Evolutionary conservation across 108 stramenopile species (phyloP).

Genomic region (Craspedostauros australis): DNA sequence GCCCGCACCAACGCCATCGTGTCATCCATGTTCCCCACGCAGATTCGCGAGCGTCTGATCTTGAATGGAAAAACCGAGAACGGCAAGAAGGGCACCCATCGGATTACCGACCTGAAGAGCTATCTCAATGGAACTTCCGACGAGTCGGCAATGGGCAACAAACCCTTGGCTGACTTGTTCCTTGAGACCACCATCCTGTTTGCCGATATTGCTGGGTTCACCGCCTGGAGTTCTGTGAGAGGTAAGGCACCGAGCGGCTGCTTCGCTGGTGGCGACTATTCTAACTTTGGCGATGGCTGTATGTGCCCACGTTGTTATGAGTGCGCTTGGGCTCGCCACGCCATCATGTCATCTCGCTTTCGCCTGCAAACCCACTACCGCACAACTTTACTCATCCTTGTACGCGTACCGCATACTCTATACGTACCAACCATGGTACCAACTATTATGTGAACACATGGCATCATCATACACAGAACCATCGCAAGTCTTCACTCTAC

Average conservation of each 20-base stretch:
- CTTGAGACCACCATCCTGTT: constrained; percentile 43
- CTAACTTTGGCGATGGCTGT: too few species aligned
- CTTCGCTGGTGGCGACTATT: too few species aligned
- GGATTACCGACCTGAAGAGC: not conserved
- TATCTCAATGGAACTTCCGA: not conserved
- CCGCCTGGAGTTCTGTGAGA: constrained; percentile 9
- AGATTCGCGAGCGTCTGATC: constrained; percentile 32
- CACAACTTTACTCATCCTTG: too few species aligned
- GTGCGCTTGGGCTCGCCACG: too few species aligned
- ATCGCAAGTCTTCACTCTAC: constrained; percentile 38
- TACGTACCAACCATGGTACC: too few species aligned
- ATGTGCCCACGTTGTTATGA: too few species aligned
- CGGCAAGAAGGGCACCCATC: not conserved
- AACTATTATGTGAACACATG: too few species aligned
- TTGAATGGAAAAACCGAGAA: not conserved
- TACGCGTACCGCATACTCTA: too few species aligned
- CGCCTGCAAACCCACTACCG: too few species aligned
- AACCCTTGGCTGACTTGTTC: constrained; percentile 52
- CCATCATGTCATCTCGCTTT: too few species aligned
- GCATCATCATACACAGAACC: constrained; percentile 22
- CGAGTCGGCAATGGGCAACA: not conserved
- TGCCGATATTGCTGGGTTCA: constrained; percentile 44
- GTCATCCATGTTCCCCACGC: constrained; percentile 28
- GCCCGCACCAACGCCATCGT: constrained; percentile 19
- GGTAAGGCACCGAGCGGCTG: too few species aligned